Evolutionary conservation across 176 grass and related monocot genomes (phyloP).

Genomic region (Oryza glaberrima): DNA sequence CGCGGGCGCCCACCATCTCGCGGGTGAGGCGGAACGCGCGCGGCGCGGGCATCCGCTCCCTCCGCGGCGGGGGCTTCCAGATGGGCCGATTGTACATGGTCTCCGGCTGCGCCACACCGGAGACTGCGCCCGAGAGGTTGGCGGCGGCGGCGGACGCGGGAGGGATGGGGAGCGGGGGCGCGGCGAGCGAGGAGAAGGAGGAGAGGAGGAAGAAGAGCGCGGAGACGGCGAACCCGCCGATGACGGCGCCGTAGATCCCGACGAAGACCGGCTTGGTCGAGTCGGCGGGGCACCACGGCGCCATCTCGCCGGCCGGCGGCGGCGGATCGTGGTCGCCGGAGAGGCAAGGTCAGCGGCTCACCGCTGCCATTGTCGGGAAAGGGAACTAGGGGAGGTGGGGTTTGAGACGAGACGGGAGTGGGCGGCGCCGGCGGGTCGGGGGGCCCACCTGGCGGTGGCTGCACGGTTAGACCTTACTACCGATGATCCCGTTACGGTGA

Average conservation of each 20-base stretch:
- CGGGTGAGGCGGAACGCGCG: conserved; percentile 68
- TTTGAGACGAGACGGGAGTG: neutral
- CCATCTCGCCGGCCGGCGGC: conserved; percentile 36
- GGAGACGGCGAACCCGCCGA: conserved; percentile 72
- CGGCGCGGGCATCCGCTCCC: conserved; percentile 55
- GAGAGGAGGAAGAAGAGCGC: conserved; percentile 70
- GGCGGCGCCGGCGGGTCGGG: neutral
- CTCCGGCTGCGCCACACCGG: conserved; percentile 3
- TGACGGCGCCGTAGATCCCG: conserved; percentile 65
- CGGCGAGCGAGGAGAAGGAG: conserved; percentile 59
- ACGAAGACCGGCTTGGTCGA: conserved; percentile 62
- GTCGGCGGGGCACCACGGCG: conserved; percentile 42
- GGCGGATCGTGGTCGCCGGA: conserved; percentile 28
- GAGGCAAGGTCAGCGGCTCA: conserved; percentile 9
- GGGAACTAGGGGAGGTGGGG: neutral
- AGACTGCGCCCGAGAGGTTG: too few relatives aligned
- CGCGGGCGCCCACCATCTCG: conserved; percentile 67
- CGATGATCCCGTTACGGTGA: neutral
- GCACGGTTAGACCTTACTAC: neutral
- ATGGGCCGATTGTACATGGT: conserved; percentile 61
- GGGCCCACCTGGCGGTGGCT: conserved; percentile 7
- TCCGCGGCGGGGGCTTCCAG: conserved; percentile 62
- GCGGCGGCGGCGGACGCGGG: neutral
- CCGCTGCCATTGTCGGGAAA: neutral
- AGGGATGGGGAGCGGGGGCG: conserved; percentile 39